A percentile compares a stretch with the other conserved stretches of the same genome.
These are phyloP conservation scores for Magnolia sinica DNA, from an alignment of 164 flowering plant genomes.

Conservation along the genomic window DNA sequence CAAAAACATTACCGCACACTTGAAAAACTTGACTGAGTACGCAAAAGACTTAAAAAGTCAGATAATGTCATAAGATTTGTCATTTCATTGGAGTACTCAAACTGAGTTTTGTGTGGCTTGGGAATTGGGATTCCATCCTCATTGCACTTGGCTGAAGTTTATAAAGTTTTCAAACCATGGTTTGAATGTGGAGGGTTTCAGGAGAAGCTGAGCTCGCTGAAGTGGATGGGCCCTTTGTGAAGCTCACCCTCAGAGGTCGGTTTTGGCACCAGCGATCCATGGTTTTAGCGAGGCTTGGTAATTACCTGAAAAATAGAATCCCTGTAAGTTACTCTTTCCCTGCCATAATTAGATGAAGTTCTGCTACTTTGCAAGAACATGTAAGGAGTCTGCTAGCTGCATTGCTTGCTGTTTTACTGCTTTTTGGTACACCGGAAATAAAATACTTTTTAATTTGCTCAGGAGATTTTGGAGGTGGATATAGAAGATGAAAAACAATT, in stretches of 20 bases:
- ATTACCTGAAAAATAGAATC: conserved; percentile 84
- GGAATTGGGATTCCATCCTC: neutral
- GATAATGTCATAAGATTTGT: neutral
- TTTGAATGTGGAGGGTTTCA: conserved; percentile 19
- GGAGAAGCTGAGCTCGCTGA: conserved; percentile 81
- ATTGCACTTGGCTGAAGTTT: neutral
- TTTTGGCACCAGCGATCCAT: conserved; percentile 84
- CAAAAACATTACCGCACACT: no score
- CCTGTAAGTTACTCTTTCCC: conserved; percentile 50
- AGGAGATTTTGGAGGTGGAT: conserved; percentile 94
- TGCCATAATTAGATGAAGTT: neutral
- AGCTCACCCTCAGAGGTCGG: conserved; percentile 73
- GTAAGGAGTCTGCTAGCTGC: neutral
- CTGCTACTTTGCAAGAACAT: no score
- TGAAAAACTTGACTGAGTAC: no score
- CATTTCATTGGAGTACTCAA: neutral
- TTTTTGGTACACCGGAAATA: neutral
- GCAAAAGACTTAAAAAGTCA: neutral
- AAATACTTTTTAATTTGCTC: neutral
- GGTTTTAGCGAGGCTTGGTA: conserved; percentile 75
- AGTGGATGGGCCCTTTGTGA: conserved; percentile 90
- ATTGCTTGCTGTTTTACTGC: neutral
- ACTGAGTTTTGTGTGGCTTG: neutral
- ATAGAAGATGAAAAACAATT: conserved; percentile 88
- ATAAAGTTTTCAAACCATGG: neutral